These are phyloP conservation scores for Penicillium sclerotiorum DNA, from an alignment of 2,329 filamentous ascomycete species.

Conservation along the genomic window DNA sequence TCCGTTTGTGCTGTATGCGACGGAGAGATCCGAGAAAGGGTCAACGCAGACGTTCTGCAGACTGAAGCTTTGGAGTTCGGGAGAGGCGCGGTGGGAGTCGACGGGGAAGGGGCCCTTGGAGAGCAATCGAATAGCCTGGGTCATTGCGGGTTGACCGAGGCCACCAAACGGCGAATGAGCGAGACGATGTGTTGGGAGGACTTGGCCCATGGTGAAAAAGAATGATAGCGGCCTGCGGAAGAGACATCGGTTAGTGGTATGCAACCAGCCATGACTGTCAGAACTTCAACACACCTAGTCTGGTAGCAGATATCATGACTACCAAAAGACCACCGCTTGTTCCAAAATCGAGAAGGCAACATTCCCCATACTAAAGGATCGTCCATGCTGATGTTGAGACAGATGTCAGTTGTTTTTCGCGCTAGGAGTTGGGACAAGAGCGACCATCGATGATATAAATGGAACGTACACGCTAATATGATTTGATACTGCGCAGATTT, in stretches of 20 bases:
- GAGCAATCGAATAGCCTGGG: conserved; percentile 80
- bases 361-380: conserved; percentile 94
- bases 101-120: conserved; percentile 65
- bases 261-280: background rate
- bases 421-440: conserved; percentile 19
- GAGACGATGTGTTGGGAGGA: conserved; percentile 82
- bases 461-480: conserved; percentile 82
- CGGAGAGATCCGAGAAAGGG: conserved; percentile 48
- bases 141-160: conserved; percentile 85
- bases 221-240: conserved; percentile 63
- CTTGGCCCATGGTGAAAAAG: conserved; percentile 90
- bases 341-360: conserved; percentile 73
- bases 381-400: conserved; percentile 67
- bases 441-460: conserved; percentile 25
- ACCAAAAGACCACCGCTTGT: conserved; percentile 84
- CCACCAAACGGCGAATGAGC: conserved; percentile 80
- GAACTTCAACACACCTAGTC: conserved; percentile 63
- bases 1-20: conserved; percentile 44
- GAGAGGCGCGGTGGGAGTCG: conserved; percentile 46
- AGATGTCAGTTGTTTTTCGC: conserved; percentile 31
- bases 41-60: conserved; percentile 48
- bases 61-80: conserved; percentile 42
- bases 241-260: conserved; percentile 2
- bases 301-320: conserved; percentile 96
- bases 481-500: conserved; percentile 69